Evolutionary conservation across 768 basidiomycete genomes (phyloP).

Genomic region (Amanita brunnescens): DNA sequence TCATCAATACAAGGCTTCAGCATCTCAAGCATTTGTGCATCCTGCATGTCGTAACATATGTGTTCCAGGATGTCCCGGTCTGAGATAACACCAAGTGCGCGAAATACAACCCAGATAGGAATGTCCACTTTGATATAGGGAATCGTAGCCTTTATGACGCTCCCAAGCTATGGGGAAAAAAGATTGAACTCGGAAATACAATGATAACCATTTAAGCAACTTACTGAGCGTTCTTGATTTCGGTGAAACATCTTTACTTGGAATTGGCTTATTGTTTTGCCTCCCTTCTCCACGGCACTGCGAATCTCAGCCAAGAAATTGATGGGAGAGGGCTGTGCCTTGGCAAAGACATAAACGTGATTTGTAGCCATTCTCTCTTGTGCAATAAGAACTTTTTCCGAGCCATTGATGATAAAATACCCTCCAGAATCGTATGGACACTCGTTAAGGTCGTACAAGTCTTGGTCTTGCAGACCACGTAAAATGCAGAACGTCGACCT

Average conservation of each 20-base stretch:
- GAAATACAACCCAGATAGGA: constrained; percentile 98
- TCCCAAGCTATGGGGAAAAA: constrained; percentile 51
- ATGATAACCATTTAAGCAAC: constrained; percentile 22
- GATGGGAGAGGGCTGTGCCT: constrained; percentile 92
- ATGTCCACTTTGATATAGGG: constrained; percentile 99
- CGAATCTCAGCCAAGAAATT: constrained; percentile 96
- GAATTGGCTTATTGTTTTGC: constrained; percentile 96
- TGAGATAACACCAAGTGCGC: constrained; percentile 93
- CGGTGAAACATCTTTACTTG: constrained; percentile 96
- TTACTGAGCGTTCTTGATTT: constrained; percentile 80
- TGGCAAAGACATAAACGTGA: constrained; percentile 98
- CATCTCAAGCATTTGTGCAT: constrained; percentile 95
- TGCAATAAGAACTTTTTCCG: constrained; percentile 99
- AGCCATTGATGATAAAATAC: constrained; percentile 99
- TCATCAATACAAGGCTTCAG: constrained; percentile 98
- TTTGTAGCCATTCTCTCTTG: constrained; percentile 99
- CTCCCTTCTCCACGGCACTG: constrained; percentile 95
- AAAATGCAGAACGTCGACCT: constrained; percentile 94
- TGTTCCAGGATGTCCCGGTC: constrained; percentile 97
- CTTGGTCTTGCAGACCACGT: constrained; percentile 65
- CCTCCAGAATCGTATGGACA: constrained; percentile 99
- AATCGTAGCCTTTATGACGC: constrained; percentile 93
- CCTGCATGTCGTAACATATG: constrained; percentile 97
- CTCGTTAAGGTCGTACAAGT: constrained; percentile 88
- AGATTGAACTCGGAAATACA: constrained; percentile 5